A percentile compares a stretch with the other conserved stretches of the same genome.
Conservation (phyloP, 1,284 basidiomycete genomes). For the Tilletiopsis washingtonensis region DNA sequence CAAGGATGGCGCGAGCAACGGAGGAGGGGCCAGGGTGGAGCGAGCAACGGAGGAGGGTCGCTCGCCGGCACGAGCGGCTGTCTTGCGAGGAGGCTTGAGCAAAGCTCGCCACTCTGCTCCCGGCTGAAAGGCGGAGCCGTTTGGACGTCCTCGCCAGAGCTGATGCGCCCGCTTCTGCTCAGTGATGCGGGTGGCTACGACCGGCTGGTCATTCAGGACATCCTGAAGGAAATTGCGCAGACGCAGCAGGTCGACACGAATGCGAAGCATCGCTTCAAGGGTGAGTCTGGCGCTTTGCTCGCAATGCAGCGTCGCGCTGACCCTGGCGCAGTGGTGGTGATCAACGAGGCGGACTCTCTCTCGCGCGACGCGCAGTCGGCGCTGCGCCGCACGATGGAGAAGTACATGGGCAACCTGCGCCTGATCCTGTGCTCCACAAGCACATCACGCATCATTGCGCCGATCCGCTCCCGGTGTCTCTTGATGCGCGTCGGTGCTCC, state of each 20-base stretch:
- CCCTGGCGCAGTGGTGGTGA: slow-evolving; percentile 75
- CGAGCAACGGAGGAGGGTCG: no score
- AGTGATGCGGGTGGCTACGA: slow-evolving; percentile 96
- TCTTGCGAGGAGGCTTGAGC: no score
- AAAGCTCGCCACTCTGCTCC: no score
- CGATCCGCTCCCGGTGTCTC: slow-evolving; percentile 89
- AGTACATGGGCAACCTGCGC: slow-evolving; percentile 96
- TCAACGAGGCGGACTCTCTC: slow-evolving; percentile 93
- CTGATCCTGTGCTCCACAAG: slow-evolving; percentile 97
- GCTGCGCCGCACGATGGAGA: slow-evolving; percentile 91
- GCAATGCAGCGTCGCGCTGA: background rate
- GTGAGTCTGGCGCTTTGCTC: slow-evolving; percentile 50
- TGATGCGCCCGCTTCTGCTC: no score
- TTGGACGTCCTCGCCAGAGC: no score
- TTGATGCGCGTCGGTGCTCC: slow-evolving; percentile 90
- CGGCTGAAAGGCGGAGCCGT: no score
- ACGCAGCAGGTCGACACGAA: slow-evolving; percentile 95
- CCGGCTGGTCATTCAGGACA: slow-evolving; percentile 88
- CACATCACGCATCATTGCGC: slow-evolving; percentile 91
- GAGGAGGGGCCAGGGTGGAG: no score
- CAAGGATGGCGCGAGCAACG: no score
- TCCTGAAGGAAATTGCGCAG: slow-evolving; percentile 96
- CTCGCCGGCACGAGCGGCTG: no score
- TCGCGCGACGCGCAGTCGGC: slow-evolving; percentile 95
- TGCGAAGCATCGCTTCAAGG: slow-evolving; percentile 94